Percentiles rank a stretch among this genome's conserved stretches.
Conservation (phyloP, 257 asterid genomes). For the Przewalskia tangutica region DNA sequence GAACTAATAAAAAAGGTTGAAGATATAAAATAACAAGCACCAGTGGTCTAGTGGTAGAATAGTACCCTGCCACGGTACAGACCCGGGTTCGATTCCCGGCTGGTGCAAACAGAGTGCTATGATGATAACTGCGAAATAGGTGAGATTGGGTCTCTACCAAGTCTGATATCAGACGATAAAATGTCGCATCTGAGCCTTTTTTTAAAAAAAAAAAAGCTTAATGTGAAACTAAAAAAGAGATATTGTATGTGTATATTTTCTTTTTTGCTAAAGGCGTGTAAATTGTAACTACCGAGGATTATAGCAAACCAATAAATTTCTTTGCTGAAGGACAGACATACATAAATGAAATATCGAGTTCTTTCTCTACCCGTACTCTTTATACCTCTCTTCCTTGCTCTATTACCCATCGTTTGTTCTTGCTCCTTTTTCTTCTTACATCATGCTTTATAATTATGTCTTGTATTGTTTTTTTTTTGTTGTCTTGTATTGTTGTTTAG, state of each 20-base stretch:
- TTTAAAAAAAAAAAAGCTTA: no score
- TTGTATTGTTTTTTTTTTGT: no score
- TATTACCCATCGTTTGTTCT: background rate
- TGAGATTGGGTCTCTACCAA: background rate
- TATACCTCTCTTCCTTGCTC: background rate
- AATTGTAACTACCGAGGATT: no score
- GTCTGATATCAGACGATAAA: background rate
- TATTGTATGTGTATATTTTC: no score
- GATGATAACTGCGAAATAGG: background rate
- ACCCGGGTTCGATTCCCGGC: constrained; percentile 9
- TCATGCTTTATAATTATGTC: background rate
- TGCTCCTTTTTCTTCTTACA: background rate
- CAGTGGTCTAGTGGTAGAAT: constrained; percentile 91
- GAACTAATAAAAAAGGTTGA: no score
- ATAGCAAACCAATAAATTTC: no score
- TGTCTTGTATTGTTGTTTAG: background rate
- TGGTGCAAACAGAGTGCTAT: background rate
- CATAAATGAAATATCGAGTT: no score
- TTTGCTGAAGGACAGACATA: no score
- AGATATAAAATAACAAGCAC: constrained; percentile 6
- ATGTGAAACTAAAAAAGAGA: no score
- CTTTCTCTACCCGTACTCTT: no score
- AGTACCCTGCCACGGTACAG: constrained; percentile 89
- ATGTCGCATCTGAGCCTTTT: background rate
- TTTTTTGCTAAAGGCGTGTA: no score